Conservation (phyloP, 2,329 filamentous ascomycete genomes). For the Aspergillus arachidicola region DNA sequence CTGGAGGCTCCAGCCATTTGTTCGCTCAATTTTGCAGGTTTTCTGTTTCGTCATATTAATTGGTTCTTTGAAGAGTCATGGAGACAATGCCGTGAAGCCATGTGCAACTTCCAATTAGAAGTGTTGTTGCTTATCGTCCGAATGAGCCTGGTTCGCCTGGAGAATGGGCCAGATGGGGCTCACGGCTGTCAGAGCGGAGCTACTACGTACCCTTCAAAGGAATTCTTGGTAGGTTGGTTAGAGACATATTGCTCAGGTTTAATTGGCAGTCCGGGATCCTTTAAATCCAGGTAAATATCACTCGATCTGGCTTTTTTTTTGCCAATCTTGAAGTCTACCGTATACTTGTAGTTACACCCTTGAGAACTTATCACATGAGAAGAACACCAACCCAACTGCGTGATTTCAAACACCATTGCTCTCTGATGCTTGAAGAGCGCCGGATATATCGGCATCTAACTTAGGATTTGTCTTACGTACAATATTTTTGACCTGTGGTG, state of each 20-base stretch:
- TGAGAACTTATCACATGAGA: background rate
- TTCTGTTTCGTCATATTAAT: background rate
- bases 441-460: background rate
- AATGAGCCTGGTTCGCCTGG: background rate
- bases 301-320: background rate
- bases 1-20: background rate
- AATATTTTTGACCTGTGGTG: background rate
- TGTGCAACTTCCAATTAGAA: background rate
- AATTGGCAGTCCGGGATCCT: background rate
- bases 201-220: background rate
- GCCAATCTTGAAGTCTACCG: too few relatives aligned
- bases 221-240: background rate
- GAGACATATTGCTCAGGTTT: background rate
- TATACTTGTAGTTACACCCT: background rate
- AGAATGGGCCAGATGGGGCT: background rate
- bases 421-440: background rate
- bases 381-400: background rate
- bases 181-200: background rate
- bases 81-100: too few relatives aligned
- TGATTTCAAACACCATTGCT: background rate
- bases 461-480: background rate
- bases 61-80: background rate
- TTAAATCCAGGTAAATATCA: background rate
- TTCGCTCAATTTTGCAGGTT: background rate
- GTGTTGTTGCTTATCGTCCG: background rate